These are phyloP conservation scores for Mycena galericulata DNA, from an alignment of 768 basidiomycete genomes.

Conservation along the genomic window DNA sequence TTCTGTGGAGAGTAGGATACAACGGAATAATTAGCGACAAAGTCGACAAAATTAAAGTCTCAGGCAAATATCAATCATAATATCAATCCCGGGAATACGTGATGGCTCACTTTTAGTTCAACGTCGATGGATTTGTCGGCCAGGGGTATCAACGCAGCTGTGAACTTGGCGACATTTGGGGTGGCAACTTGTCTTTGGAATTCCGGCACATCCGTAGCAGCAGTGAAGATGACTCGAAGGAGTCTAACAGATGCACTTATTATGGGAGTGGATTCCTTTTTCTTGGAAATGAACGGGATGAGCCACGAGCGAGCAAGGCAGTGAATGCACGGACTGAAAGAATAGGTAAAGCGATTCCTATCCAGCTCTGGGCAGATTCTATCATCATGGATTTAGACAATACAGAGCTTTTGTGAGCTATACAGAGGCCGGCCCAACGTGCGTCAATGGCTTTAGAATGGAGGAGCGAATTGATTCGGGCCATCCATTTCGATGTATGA, in stretches of 20 bases:
- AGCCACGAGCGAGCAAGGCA: conserved; percentile 35
- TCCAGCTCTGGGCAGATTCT: conserved; percentile 81
- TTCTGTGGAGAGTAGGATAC: conserved; percentile 76
- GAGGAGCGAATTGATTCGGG: conserved; percentile 78
- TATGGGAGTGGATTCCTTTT: conserved; percentile 71
- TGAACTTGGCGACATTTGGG: conserved; percentile 81
- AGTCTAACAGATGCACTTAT: conserved; percentile 76
- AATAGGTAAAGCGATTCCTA: conserved; percentile 70
- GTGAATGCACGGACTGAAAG: conserved; percentile 71
- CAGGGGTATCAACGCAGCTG: conserved; percentile 65
- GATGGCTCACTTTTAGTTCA: conserved; percentile 64
- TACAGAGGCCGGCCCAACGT: conserved; percentile 83
- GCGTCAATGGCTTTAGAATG: conserved; percentile 83
- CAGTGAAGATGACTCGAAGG: conserved; percentile 69
- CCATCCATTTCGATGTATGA: conserved; percentile 80
- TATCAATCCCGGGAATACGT: conserved; percentile 2
- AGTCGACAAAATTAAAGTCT: conserved; percentile 62
- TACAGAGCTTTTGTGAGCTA: conserved; percentile 75
- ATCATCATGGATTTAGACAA: conserved; percentile 71
- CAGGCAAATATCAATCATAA: neutral
- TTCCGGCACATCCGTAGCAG: conserved; percentile 72
- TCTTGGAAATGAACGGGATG: conserved; percentile 57
- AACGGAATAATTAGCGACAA: conserved; percentile 67
- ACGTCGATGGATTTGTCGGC: conserved; percentile 62
- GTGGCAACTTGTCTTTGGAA: conserved; percentile 84